Percentiles rank a stretch among this genome's conserved stretches.
phyloP scores from a whole-genome alignment of 2,329 filamentous ascomycete species.

The Coniella vitis region DNA sequence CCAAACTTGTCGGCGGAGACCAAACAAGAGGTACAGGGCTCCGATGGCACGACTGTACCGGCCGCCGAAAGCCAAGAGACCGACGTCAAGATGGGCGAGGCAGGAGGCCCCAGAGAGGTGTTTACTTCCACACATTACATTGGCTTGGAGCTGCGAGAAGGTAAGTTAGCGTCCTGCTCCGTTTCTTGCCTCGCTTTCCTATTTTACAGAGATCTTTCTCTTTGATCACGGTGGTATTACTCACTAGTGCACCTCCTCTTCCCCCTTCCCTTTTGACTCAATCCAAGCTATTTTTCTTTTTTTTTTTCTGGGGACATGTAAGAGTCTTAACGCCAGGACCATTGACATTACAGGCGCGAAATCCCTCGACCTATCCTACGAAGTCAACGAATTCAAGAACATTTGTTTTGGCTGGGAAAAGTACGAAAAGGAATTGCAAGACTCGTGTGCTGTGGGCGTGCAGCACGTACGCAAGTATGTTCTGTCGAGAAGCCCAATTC shows the following conservation, averaged over 20 bases:
- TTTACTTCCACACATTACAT: conserved; percentile 95
- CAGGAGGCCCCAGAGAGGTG: conserved; percentile 37
- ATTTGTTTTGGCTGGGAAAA: conserved; percentile 69
- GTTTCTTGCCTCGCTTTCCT: no score
- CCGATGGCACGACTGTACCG: conserved; percentile 18
- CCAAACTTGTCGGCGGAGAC: conserved; percentile 37
- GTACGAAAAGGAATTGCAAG: conserved; percentile 58
- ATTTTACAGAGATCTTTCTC: no score
- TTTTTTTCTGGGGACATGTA: conserved; percentile 8
- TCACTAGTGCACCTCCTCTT: not conserved
- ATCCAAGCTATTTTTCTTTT: not conserved
- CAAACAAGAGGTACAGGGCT: conserved; percentile 26
- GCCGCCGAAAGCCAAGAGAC: conserved; percentile 18
- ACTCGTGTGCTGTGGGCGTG: conserved; percentile 57
- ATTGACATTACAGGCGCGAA: conserved; percentile 51
- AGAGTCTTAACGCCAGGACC: conserved; percentile 21
- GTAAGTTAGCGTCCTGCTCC: conserved; percentile 40
- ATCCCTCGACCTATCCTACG: conserved; percentile 69
- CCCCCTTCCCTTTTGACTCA: not conserved
- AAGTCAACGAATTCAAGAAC: conserved; percentile 82
- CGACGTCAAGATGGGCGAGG: conserved; percentile 21
- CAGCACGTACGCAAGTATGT: conserved; percentile 81
- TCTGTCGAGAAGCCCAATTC: no score
- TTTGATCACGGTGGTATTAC: no score
- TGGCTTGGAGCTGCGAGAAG: conserved; percentile 71